Conservation (phyloP, 352 stramenopile species). For the Peronospora destructor region DNA sequence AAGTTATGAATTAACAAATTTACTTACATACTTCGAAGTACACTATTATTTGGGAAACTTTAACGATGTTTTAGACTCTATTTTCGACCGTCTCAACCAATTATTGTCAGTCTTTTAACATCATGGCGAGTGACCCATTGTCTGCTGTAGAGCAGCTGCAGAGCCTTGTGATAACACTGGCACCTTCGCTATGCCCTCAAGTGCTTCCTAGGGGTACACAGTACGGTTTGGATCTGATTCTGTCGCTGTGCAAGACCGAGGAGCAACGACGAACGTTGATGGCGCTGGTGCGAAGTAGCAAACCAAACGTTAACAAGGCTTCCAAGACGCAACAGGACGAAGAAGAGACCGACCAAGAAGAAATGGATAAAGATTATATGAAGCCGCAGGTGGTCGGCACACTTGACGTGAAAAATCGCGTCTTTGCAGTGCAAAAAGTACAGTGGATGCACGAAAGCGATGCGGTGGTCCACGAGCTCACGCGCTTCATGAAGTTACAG, state of each 20-base stretch:
- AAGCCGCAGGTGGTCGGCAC: slow-evolving; percentile 43
- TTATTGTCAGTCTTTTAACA: slow-evolving; percentile 9
- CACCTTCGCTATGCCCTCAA: slow-evolving; percentile 51
- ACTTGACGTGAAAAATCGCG: slow-evolving; percentile 54
- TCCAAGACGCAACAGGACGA: slow-evolving; percentile 35
- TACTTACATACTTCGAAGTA: too few relatives aligned
- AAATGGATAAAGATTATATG: slow-evolving; percentile 27
- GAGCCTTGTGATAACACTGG: slow-evolving; percentile 42
- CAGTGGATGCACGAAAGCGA: slow-evolving; percentile 61
- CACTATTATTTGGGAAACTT: too few relatives aligned
- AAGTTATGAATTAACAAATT: neutral
- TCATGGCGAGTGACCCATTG: slow-evolving; percentile 42
- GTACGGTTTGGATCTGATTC: slow-evolving; percentile 61
- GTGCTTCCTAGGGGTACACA: slow-evolving; percentile 51
- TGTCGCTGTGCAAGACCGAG: slow-evolving; percentile 55
- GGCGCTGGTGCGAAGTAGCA: slow-evolving; percentile 33
- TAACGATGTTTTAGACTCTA: too few relatives aligned
- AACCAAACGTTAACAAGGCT: slow-evolving; percentile 23
- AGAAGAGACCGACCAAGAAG: slow-evolving; percentile 31
- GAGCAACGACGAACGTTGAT: slow-evolving; percentile 51
- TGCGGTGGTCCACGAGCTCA: slow-evolving; percentile 59
- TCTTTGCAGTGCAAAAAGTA: slow-evolving; percentile 54
- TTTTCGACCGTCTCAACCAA: slow-evolving; percentile 10
- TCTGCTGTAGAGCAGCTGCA: slow-evolving; percentile 60
- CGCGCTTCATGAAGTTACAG: slow-evolving; percentile 70